Conservation (phyloP, 2,329 filamentous ascomycete species). For the Paradendryphiella salina region DNA sequence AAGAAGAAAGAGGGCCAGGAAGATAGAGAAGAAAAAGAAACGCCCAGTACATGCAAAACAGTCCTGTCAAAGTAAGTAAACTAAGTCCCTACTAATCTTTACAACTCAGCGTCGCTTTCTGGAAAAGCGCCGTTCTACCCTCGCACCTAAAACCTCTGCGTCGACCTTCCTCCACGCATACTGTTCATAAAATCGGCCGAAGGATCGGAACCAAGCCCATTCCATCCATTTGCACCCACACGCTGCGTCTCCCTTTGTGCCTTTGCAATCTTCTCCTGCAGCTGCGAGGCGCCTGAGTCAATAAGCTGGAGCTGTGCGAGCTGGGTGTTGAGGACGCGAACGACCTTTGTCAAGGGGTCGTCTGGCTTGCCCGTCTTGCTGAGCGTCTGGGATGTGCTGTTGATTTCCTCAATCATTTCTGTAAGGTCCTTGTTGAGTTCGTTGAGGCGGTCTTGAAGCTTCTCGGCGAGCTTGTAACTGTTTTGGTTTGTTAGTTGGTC, state of each 20-base stretch:
- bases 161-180: conserved; percentile 65
- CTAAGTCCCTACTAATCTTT: background rate
- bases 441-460: conserved; percentile 84
- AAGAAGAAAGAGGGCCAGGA: no score
- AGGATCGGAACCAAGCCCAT: conserved; percentile 65
- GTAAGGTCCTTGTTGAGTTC: conserved; percentile 91
- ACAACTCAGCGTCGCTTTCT: background rate
- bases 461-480: conserved; percentile 88
- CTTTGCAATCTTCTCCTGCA: conserved; percentile 79
- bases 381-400: conserved; percentile 83
- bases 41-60: no score
- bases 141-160: conserved; percentile 33
- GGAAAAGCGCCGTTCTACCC: background rate
- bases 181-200: conserved; percentile 90
- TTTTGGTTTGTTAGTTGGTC: conserved; percentile 7
- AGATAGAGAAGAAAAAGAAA: no score
- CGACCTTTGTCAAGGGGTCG: conserved; percentile 77
- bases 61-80: no score
- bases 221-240: conserved; percentile 55
- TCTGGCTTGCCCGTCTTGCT: conserved; percentile 82
- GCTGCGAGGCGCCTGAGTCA: conserved; percentile 76
- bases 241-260: conserved; percentile 77
- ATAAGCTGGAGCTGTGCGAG: conserved; percentile 91
- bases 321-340: conserved; percentile 91
- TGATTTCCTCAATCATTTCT: conserved; percentile 98